Base-by-base conservation (phyloP, 345 rosid genomes). In the Chamaenerion angustifolium region DNA sequence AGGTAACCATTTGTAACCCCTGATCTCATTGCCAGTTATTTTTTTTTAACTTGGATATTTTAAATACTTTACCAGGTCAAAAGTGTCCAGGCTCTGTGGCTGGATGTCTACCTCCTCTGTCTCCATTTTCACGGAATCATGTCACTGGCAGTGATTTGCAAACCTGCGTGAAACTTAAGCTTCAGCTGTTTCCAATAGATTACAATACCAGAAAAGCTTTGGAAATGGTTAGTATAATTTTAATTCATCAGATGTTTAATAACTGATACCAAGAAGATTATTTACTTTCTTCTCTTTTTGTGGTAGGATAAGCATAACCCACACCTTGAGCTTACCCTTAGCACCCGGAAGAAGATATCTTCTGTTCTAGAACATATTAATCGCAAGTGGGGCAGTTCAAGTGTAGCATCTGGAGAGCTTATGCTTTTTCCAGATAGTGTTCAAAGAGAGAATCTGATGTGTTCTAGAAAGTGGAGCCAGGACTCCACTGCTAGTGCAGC, bases 121-220 rank as follows among this genome's bases (percentile, higher is more conserved):
- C 67, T 52, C 48, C 62, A 52, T 56, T 74, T 66, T 74, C 72
- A n/a, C 85, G 67, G 43, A 54, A 64, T 74, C 71, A 68, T 63
- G 66, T 64, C 54, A 61, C 42, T 49, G 85, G 76, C 53, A 69
- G 71, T 57, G 77, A 67, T 56, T 57, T 69, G 50, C 80, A 72
- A 43, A 52, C 63, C 58, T 66, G 66, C 63, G 58, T 61, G 63
- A 93, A 93, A 71, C 80, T 88, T 60, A 93, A 93, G 82, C 94
- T 93, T 58, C 96, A 93, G 64, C 59, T 93, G 57, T 93, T 88
- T 68, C 99, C 99, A 47, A 80, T 93, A 56, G 99, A 93, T 76
- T 95, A 88, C 53, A 65, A 40, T 54, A 93, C 88, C 63, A 73
- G 96, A 73, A 80, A 66, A 72, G 79, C 86, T 70, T 71, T 93